A percentile compares a stretch with the other conserved stretches of the same genome.
Evolutionary conservation across 768 basidiomycete genomes (phyloP).

Genomic region (Kwoniella bestiolae): DNA sequence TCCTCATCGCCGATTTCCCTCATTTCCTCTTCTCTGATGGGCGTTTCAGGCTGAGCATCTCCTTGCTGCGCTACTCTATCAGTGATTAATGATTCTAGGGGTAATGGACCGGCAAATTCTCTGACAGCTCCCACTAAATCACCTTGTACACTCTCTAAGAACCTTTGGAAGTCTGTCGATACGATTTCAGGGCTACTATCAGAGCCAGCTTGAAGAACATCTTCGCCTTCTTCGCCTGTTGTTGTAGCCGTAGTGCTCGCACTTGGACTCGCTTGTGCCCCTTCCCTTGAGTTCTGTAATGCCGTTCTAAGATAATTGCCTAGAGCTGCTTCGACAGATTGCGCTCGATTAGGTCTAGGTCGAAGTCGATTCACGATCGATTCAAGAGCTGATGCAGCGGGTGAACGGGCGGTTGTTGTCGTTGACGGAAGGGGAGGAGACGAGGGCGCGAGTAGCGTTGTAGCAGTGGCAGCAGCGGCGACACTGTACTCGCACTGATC

Average conservation of each 20-base stretch:
- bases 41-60: not conserved
- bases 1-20: slow-evolving; percentile 7
- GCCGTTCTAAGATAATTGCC: slow-evolving; percentile 60
- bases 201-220: not conserved
- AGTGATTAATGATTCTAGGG: not conserved
- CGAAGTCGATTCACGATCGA: slow-evolving; percentile 36
- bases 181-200: not conserved
- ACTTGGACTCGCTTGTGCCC: slow-evolving; percentile 13
- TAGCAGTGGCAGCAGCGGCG: slow-evolving; percentile 88
- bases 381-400: slow-evolving; percentile 31
- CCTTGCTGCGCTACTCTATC: slow-evolving; percentile 1
- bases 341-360: slow-evolving; percentile 24
- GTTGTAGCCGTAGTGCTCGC: slow-evolving; percentile 43
- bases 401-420: slow-evolving; percentile 65
- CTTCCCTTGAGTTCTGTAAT: slow-evolving; percentile 39
- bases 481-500: slow-evolving; percentile 63
- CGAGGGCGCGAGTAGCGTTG: slow-evolving; percentile 73
- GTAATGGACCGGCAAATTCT: slow-evolving; percentile 33
- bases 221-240: not conserved
- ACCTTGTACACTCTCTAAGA: slow-evolving; percentile 37
- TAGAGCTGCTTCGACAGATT: slow-evolving; percentile 46
- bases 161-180: slow-evolving; percentile 33
- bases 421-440: slow-evolving; percentile 58
- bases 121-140: slow-evolving; percentile 40
- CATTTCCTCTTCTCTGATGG: not conserved